Base-by-base conservation (phyloP, 2,329 filamentous ascomycete species). In the Lecanoromycetidae sp. region DNA sequence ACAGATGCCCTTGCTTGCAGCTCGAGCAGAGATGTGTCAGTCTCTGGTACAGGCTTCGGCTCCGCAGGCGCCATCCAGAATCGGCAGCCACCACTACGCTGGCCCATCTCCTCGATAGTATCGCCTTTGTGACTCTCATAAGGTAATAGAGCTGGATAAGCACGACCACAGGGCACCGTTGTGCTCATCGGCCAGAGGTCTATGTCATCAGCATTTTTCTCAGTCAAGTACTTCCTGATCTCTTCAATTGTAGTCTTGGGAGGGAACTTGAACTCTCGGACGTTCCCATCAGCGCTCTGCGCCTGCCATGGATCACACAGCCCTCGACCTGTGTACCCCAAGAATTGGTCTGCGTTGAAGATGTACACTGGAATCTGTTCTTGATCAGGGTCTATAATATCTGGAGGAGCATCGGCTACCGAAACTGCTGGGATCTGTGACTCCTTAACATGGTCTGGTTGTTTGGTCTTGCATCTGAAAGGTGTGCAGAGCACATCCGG, bases 171-270 rank as follows among this genome's bases (percentile, higher is more conserved):
- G 12, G 40, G 35, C 4, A 17, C 29, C 20, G 34, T 19, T 20
- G 35, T 38, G 19, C 41, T 38, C 17, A 51, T 37, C 6, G 46
- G 39, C 49, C 49, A 51, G 8, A 51, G 12, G 3, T 20, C 34
- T 5, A 51, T 25, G 10, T 20, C 30, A 7, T 19, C 38, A 12
- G 20, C 6, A 15, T 23, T 23, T 15, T 62, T 60, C 3, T 53
- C 60, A 29, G 64, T 58, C 26, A 67, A 64, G 46, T 65, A 73
- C 53, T 61, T 56, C 40, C 62, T 61, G 34, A 66, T 44, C 27
- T 66, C 63, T 3, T 63, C 55, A 17, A 51, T 20, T 5, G 49
- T 48, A 22, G 45, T 48, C 23, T 46, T 43, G 25, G 36, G 36
- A n/a, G 45, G 3, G 22, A 48, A 48, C 25, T 45, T 35, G n/a